These are phyloP conservation scores for Pachyrhizus erosus DNA, from an alignment of 306 rosid species.

Conservation along the genomic window DNA sequence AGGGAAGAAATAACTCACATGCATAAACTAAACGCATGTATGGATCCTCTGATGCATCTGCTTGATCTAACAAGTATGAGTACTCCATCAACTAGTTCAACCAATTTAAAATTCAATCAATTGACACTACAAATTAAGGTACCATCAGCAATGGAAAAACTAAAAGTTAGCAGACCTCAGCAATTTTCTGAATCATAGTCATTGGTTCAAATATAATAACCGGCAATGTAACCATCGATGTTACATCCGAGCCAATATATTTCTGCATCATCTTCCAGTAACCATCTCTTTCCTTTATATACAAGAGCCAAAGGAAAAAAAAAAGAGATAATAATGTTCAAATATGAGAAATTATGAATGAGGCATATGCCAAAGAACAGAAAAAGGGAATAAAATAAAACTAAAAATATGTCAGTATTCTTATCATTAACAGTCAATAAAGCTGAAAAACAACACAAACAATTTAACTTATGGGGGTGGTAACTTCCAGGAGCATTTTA, in stretches of 20 bases:
- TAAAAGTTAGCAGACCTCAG: slow-evolving; percentile 71
- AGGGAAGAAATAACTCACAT: slow-evolving; percentile 55
- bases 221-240: slow-evolving; percentile 92
- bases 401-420: neutral
- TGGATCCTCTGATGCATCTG: slow-evolving; percentile 91
- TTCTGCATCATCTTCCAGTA: slow-evolving; percentile 98
- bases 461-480: neutral
- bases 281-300: slow-evolving; percentile 80
- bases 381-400: neutral
- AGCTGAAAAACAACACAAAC: slow-evolving; percentile 15
- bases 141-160: slow-evolving; percentile 6
- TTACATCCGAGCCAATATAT: slow-evolving; percentile 82
- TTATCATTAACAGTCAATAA: slow-evolving; percentile 2
- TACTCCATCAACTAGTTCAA: slow-evolving; percentile 88
- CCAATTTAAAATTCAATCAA: slow-evolving; percentile 37
- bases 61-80: slow-evolving; percentile 78
- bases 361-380: neutral
- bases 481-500: neutral
- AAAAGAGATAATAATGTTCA: slow-evolving; percentile 11
- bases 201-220: slow-evolving; percentile 93
- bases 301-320: slow-evolving; percentile 24
- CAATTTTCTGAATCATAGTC: slow-evolving; percentile 96
- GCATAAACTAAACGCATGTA: slow-evolving; percentile 79
- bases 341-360: slow-evolving; percentile 24
- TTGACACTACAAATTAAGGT: slow-evolving; percentile 6